Percentiles rank a stretch among this genome's conserved stretches.
Evolutionary conservation across 768 basidiomycete species (phyloP).

Genomic region (Cubamyces lactineus): DNA sequence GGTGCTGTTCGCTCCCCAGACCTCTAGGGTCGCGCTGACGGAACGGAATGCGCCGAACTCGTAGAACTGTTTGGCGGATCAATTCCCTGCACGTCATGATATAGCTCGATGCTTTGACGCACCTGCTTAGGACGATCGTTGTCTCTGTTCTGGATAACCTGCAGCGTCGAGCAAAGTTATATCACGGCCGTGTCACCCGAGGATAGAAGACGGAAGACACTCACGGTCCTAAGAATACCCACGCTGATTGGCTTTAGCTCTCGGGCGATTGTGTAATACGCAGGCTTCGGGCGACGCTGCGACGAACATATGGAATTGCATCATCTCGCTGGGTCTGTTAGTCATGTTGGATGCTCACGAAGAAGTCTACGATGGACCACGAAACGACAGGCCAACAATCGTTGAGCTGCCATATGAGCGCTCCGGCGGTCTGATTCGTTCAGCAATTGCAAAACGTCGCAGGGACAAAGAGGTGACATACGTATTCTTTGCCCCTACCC

Average conservation of each 20-base stretch:
- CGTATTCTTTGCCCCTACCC: conserved; percentile 76
- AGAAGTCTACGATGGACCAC: conserved; percentile 93
- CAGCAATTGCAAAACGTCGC: conserved; percentile 23
- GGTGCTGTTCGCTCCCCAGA: conserved; percentile 87
- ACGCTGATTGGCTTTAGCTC: conserved; percentile 46
- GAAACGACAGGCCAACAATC: conserved; percentile 94
- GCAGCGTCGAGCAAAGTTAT: background rate
- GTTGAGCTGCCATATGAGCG: conserved; percentile 89
- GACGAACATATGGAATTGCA: background rate
- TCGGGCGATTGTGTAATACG: conserved; percentile 46
- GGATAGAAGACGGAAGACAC: background rate
- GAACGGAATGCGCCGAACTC: conserved; percentile 59
- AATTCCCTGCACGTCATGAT: background rate
- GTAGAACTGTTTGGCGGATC: conserved; percentile 34
- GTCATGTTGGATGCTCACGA: conserved; percentile 36
- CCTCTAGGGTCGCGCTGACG: conserved; percentile 67
- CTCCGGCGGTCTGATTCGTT: conserved; percentile 63
- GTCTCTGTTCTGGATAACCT: conserved; percentile 26
- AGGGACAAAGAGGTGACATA: conserved; percentile 59
- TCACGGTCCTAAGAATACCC: conserved; percentile 41
- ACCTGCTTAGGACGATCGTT: conserved; percentile 42
- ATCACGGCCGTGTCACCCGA: background rate
- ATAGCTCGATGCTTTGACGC: background rate
- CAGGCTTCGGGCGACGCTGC: conserved; percentile 54
- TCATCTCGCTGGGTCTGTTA: background rate